phyloP scores from a whole-genome alignment of 2,329 filamentous ascomycete species.

The Diaporthe longicolla region DNA sequence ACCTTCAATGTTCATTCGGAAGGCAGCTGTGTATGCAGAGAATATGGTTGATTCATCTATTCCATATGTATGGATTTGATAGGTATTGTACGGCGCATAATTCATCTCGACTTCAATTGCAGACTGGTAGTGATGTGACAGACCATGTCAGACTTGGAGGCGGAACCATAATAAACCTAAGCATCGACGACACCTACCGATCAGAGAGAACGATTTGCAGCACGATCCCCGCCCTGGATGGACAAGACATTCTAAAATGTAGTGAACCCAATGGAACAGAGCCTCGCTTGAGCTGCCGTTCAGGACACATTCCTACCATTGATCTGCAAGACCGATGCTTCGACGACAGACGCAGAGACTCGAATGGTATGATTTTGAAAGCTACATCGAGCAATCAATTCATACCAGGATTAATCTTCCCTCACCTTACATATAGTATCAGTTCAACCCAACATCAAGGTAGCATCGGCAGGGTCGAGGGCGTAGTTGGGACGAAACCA shows the following conservation, averaged over 20 bases:
- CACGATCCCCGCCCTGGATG: no score
- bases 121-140: neutral
- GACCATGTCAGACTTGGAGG: neutral
- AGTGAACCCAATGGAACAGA: neutral
- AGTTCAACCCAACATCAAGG: neutral
- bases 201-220: neutral
- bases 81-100: neutral
- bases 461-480: constrained; percentile 5
- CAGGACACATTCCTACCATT: neutral
- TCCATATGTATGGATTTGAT: no score
- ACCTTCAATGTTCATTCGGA: neutral
- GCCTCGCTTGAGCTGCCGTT: neutral
- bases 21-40: neutral
- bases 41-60: no score
- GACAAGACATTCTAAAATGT: neutral
- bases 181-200: neutral
- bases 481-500: neutral
- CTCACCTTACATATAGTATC: neutral
- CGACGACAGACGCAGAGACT: neutral
- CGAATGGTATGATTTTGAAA: neutral
- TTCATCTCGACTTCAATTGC: neutral
- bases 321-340: neutral
- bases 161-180: neutral
- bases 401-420: neutral
- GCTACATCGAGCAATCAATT: neutral